Evolutionary conservation across 306 rosid species (phyloP).

Genomic region (Cotoneaster glaucophyllus): DNA sequence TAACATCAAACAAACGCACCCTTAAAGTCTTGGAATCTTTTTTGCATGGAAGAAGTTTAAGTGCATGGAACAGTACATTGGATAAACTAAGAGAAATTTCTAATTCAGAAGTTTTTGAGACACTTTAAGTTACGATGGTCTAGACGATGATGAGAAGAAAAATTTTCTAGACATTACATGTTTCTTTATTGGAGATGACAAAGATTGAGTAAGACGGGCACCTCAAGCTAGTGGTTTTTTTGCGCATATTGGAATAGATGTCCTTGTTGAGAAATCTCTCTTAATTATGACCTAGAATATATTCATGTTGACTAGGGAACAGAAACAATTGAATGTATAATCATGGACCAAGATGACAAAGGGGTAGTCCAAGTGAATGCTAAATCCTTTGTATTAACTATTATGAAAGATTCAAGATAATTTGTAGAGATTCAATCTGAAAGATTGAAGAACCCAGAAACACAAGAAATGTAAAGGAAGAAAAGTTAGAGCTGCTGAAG

Average conservation of each 20-base stretch:
- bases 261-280: constrained; percentile 37
- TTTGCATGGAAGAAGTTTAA: background rate
- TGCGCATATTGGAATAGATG: constrained; percentile 24
- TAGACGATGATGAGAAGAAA: constrained; percentile 10
- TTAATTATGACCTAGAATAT: background rate
- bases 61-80: background rate
- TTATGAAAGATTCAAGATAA: too few species aligned
- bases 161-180: constrained; percentile 26
- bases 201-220: constrained; percentile 4
- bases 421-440: too few species aligned
- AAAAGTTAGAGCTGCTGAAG: too few species aligned
- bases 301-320: background rate
- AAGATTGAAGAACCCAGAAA: too few species aligned
- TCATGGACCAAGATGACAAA: background rate
- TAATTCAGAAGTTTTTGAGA: background rate
- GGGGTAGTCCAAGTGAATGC: background rate
- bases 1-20: too few species aligned
- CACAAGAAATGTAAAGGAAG: too few species aligned
- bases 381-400: background rate
- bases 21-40: constrained; percentile 6
- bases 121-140: constrained; percentile 16
- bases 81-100: background rate
- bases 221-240: background rate
- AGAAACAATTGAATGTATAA: constrained; percentile 4
- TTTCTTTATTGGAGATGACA: constrained; percentile 30